Percentiles rank a stretch among this genome's conserved stretches.
These are phyloP conservation scores for Trichosporon sp. DNA, from an alignment of 1,284 basidiomycete genomes.

Conservation along the genomic window DNA sequence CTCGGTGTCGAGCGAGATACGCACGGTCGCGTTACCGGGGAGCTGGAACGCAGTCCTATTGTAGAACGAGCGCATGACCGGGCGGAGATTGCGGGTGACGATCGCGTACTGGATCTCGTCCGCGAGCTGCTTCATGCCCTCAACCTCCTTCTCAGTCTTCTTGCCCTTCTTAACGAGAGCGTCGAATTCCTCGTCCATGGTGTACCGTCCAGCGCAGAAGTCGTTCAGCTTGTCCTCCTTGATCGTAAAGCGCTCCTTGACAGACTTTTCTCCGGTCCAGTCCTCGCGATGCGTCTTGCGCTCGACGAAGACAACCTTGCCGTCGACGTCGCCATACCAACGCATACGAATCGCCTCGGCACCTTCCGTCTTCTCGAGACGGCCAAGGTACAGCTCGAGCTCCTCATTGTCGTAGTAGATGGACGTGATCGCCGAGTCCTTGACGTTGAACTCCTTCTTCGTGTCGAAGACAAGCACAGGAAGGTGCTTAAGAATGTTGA, in stretches of 20 bases:
- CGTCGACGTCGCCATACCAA: slow-evolving; percentile 94
- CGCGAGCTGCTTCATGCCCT: slow-evolving; percentile 93
- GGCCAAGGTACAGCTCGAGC: slow-evolving; percentile 94
- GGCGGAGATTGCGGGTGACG: slow-evolving; percentile 76
- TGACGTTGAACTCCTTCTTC: slow-evolving; percentile 87
- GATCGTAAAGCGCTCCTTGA: slow-evolving; percentile 96
- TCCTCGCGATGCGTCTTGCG: slow-evolving; percentile 98
- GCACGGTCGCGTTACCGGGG: slow-evolving; percentile 94
- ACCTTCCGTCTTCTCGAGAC: slow-evolving; percentile 97
- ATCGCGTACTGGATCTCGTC: slow-evolving; percentile 94
- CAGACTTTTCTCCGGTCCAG: slow-evolving; percentile 99
- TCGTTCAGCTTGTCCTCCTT: slow-evolving; percentile 94
- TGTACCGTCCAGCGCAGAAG: slow-evolving; percentile 86
- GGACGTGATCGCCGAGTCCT: slow-evolving; percentile 73
- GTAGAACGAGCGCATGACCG: slow-evolving; percentile 99
- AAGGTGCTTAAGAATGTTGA: slow-evolving; percentile 89
- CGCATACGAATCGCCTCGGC: slow-evolving; percentile 94
- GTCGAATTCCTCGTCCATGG: slow-evolving; percentile 92
- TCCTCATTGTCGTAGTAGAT: slow-evolving; percentile 82
- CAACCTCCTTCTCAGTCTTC: slow-evolving; percentile 90
- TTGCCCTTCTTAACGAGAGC: slow-evolving; percentile 86
- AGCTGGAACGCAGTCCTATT: slow-evolving; percentile 98
- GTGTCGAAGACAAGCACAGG: slow-evolving; percentile 95
- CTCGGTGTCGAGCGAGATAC: slow-evolving; percentile 97
- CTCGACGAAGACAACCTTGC: slow-evolving; percentile 87